Conservation (phyloP, 2,329 filamentous ascomycete species). For the Pseudocercospora musae region DNA sequence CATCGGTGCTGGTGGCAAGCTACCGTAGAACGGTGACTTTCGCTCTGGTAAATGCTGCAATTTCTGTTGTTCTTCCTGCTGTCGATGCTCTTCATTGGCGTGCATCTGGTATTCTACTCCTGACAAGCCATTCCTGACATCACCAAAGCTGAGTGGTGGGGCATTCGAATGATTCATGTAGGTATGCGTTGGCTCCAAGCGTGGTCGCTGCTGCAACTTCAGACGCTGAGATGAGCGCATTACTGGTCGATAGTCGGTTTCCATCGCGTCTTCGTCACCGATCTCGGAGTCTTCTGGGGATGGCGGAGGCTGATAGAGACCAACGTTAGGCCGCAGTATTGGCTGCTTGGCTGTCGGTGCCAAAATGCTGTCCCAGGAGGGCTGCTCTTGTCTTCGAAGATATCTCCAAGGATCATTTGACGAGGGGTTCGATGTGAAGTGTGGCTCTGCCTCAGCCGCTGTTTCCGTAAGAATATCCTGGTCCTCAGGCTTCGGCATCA, state of each 20-base stretch:
- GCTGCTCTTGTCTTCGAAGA: constrained; percentile 23
- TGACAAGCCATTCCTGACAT: constrained; percentile 25
- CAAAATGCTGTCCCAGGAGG: constrained; percentile 38
- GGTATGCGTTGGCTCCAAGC: constrained; percentile 18
- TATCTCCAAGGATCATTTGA: constrained; percentile 29
- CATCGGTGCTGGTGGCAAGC: constrained; percentile 65
- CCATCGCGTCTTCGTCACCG: constrained; percentile 60
- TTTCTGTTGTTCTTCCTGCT: constrained; percentile 23
- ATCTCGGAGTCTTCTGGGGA: constrained; percentile 28
- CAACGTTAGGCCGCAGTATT: constrained; percentile 11
- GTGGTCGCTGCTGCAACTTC: constrained; percentile 17
- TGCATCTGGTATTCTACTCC: constrained; percentile 26
- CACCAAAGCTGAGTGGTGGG: constrained; percentile 16
- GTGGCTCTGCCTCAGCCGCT: constrained; percentile 27
- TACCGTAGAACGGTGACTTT: constrained; percentile 63
- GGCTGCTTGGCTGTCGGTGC: constrained; percentile 25
- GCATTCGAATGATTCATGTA: constrained; percentile 15
- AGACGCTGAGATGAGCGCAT: constrained; percentile 20
- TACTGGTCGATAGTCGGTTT: constrained; percentile 58
- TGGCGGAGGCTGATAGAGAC: constrained; percentile 22
- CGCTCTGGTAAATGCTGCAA: neutral
- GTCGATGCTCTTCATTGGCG: constrained; percentile 17
- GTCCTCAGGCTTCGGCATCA: constrained; percentile 34
- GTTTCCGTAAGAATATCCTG: constrained; percentile 27
- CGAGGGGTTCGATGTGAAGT: constrained; percentile 26